Conservation (phyloP, 2,329 filamentous ascomycete species). For the Aspergillus felis region DNA sequence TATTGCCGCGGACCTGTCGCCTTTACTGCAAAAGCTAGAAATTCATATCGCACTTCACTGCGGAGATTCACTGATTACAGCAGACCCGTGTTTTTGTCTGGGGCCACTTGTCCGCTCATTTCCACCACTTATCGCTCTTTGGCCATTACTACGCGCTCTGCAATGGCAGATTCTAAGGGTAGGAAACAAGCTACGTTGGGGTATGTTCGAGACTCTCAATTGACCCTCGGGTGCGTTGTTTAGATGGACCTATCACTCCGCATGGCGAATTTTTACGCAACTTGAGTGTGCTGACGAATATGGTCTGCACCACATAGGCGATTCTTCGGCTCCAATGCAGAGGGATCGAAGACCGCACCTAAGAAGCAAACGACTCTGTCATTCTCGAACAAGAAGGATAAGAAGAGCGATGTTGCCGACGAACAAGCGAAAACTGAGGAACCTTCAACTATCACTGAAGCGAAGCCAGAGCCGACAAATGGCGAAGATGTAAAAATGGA, state of each 20-base stretch:
- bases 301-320: conserved; percentile 55
- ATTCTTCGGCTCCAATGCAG: conserved; percentile 71
- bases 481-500: conserved; percentile 10
- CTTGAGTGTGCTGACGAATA: conserved; percentile 3
- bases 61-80: not conserved
- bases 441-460: not conserved
- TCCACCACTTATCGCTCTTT: not conserved
- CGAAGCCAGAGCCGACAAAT: conserved; percentile 6
- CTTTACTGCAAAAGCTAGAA: conserved; percentile 2
- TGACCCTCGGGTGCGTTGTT: conserved; percentile 64
- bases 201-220: conserved; percentile 76
- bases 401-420: conserved; percentile 27
- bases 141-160: not conserved
- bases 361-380: conserved; percentile 74
- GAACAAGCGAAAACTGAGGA: conserved; percentile 23
- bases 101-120: not conserved
- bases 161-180: conserved; percentile 18
- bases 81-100: not conserved
- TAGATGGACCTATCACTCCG: not conserved
- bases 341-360: conserved; percentile 50
- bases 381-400: conserved; percentile 60
- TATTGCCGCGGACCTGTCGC: conserved; percentile 9
- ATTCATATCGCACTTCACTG: not conserved
- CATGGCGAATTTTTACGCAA: not conserved
- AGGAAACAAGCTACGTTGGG: conserved; percentile 76